Base-by-base conservation (phyloP, 805 yeast genomes). In the Tetrapisispora iriomotensis region DNA sequence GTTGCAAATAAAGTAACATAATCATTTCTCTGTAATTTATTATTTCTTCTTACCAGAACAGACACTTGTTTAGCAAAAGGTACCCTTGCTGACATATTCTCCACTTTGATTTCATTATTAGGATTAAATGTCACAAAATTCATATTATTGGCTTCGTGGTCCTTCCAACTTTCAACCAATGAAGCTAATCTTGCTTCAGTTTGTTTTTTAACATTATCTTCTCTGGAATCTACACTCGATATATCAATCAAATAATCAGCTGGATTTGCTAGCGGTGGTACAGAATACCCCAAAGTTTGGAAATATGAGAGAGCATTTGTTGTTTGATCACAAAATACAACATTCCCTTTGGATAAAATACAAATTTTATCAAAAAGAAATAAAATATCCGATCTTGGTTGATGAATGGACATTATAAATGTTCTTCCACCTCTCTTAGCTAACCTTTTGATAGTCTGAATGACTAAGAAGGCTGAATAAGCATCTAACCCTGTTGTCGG, bases 401-500 rank as follows among this genome's bases (percentile, higher is more conserved):
- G 95, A 54, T 85, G 95, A 29, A 85, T 80, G 37, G 87, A 79
- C 58, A 83, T 64, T 3, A 85, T 68, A 19, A 86, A 70, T 0
- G 92, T 81, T 41, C 85, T 74, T 0, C 90, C 88, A 30, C 66
- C 70, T 12, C 62, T 58, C 32, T 54, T 54, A 0, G 83, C 77
- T 26, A 80, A 63, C 41, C 72, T 67, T 46, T 75, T 72, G 39
- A 86, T 67, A 0, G 84, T 74, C 33, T 70, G 64, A 13, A 85
- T 71, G 26, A 85, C 64, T 40, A 77, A 62, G 46, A 68, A 72
- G 0, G 95, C 88, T 10, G 87, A 77, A 44, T 75, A 77, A 5
- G 94, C 78, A 58, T 85, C 95, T 25, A 85, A 61, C 0, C 95
- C 94, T 0, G 95, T 84, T 1, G 95, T 85, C 6, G 95, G 94